A percentile compares a stretch with the other conserved stretches of the same genome.
Conservation (phyloP, 2,329 filamentous ascomycete species). For the Alternaria infectoria region DNA sequence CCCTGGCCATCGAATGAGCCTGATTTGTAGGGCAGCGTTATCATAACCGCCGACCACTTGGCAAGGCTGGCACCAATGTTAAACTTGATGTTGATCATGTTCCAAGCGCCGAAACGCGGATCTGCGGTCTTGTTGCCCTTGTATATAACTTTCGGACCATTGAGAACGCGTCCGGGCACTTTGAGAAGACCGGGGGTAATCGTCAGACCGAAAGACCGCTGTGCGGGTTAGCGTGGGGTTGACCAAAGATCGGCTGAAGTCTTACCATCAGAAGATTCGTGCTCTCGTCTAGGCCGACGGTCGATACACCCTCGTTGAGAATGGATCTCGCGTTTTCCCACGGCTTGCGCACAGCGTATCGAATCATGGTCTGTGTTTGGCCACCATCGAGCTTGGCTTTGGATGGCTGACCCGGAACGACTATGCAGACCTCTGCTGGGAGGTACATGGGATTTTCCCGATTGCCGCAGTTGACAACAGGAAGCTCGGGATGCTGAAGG, state of each 20-base stretch:
- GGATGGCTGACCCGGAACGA: slow-evolving; percentile 30
- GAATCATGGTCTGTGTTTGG: slow-evolving; percentile 38
- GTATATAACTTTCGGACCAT: slow-evolving; percentile 67
- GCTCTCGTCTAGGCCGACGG: slow-evolving; percentile 21
- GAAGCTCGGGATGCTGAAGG: slow-evolving; percentile 19
- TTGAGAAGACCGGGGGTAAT: slow-evolving; percentile 68
- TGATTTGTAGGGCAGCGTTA: too few species aligned
- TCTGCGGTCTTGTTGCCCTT: slow-evolving; percentile 14
- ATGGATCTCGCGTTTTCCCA: slow-evolving; percentile 31
- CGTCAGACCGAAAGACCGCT: slow-evolving; percentile 63
- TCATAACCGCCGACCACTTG: slow-evolving; percentile 12
- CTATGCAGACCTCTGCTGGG: slow-evolving; percentile 32
- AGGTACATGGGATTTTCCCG: slow-evolving; percentile 33
- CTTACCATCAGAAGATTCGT: slow-evolving; percentile 23
- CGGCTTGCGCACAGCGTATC: slow-evolving; percentile 33
- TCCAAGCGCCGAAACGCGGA: slow-evolving; percentile 55
- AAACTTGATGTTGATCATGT: slow-evolving; percentile 31
- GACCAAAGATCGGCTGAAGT: too few species aligned
- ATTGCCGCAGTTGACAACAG: slow-evolving; percentile 33
- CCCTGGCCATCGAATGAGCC: background rate
- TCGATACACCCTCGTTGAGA: slow-evolving; percentile 14
- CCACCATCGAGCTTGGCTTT: slow-evolving; percentile 24
- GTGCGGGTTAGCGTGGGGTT: too few species aligned
- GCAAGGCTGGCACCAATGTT: slow-evolving; percentile 8
- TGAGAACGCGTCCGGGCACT: slow-evolving; percentile 71